phyloP scores from a whole-genome alignment of 306 rosid genomes.

The Prunus padus region DNA sequence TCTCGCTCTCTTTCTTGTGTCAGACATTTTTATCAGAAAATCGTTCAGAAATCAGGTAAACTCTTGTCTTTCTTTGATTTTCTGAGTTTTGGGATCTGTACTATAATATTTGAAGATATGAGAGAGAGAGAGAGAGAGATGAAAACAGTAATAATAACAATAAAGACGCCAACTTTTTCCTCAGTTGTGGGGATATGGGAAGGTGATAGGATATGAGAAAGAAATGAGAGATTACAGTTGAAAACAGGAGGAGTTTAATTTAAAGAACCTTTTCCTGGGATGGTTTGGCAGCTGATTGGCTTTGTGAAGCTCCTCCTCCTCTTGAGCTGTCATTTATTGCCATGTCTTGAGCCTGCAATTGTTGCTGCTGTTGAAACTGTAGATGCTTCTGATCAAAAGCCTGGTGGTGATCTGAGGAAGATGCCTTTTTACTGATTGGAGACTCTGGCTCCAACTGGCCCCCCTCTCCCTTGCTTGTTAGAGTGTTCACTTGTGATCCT shows the following conservation, averaged over 20 bases:
- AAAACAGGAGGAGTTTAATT: not conserved
- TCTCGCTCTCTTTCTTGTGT: constrained; percentile 43
- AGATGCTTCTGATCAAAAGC: constrained; percentile 49
- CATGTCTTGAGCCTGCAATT: constrained; percentile 37
- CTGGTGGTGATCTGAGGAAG: constrained; percentile 59
- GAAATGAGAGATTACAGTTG: constrained; percentile 3
- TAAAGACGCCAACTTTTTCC: constrained; percentile 48
- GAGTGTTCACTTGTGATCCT: constrained; percentile 70
- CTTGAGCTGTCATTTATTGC: constrained; percentile 48
- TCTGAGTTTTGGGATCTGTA: constrained; percentile 88
- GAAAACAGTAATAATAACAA: constrained; percentile 36
- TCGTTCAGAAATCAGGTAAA: constrained; percentile 75
- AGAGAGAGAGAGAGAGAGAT: constrained; percentile 17
- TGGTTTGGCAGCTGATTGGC: constrained; percentile 62
- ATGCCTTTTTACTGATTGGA: constrained; percentile 60
- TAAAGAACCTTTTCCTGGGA: constrained; percentile 64
- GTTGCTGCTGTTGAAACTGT: constrained; percentile 36
- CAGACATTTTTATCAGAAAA: constrained; percentile 64
- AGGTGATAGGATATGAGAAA: not conserved
- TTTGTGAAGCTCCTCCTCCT: constrained; percentile 47
- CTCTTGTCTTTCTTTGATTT: constrained; percentile 57
- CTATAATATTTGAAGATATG: constrained; percentile 38
- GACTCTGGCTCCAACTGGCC: constrained; percentile 68
- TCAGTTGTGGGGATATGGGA: constrained; percentile 39
- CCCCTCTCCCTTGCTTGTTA: constrained; percentile 54